Evolutionary conservation across 2,329 filamentous ascomycete species (phyloP).

Genomic region (Sporothrix inflata): DNA sequence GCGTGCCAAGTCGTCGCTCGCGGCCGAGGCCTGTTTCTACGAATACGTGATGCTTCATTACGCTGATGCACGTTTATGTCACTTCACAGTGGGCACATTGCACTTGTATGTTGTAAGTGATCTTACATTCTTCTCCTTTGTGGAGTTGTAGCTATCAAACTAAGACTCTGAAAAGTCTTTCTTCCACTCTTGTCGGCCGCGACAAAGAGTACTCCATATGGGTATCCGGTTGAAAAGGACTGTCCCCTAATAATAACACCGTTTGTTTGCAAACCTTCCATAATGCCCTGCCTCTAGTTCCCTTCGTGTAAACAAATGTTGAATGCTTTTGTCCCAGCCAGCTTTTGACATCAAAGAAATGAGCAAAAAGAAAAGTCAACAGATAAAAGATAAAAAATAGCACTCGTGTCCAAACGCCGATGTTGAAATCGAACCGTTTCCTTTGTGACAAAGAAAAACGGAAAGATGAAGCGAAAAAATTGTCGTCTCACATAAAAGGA

Average conservation of each 20-base stretch:
- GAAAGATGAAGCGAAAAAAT: conserved; percentile 29
- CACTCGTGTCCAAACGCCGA: conserved; percentile 34
- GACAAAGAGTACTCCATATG: conserved; percentile 23
- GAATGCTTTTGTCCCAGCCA: conserved; percentile 31
- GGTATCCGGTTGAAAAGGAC: conserved; percentile 34
- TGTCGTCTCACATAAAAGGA: conserved; percentile 33
- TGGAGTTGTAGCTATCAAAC: conserved; percentile 14
- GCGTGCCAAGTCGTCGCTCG: not conserved
- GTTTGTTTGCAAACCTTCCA: conserved; percentile 23
- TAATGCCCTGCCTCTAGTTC: conserved; percentile 20
- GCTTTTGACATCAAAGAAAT: conserved; percentile 4
- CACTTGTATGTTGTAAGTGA: not conserved
- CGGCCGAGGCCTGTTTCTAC: not conserved
- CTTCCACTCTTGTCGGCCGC: not conserved
- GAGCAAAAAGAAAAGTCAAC: conserved; percentile 29
- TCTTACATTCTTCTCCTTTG: conserved; percentile 25
- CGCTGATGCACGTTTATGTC: not conserved
- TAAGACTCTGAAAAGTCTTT: not conserved
- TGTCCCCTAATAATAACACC: conserved; percentile 29
- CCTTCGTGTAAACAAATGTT: conserved; percentile 33
- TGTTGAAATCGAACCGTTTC: conserved; percentile 34
- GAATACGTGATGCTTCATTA: not conserved
- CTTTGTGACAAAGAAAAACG: conserved; percentile 17
- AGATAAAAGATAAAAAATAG: conserved; percentile 37
- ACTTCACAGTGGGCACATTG: not conserved